Conservation (phyloP, 768 basidiomycete genomes). For the Guyanaporus albipodus region DNA sequence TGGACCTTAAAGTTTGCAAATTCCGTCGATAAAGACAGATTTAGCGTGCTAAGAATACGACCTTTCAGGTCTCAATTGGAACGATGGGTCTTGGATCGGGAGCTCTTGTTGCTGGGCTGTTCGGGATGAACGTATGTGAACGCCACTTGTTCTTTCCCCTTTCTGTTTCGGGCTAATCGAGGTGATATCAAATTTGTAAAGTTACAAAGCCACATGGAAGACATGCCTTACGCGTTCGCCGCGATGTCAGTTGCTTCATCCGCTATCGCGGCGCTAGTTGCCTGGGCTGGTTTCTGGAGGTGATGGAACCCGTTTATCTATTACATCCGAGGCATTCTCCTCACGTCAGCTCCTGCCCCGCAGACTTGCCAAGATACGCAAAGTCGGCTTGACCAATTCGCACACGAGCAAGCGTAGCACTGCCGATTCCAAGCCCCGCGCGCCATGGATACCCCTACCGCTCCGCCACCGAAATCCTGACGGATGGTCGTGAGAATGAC, state of each 20-base stretch:
- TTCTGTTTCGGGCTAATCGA: constrained; percentile 24
- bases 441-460: constrained; percentile 38
- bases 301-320: constrained; percentile 26
- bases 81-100: constrained; percentile 92
- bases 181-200: constrained; percentile 31
- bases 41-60: constrained; percentile 1
- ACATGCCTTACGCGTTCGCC: constrained; percentile 70
- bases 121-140: constrained; percentile 90
- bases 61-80: constrained; percentile 75
- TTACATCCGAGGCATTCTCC: constrained; percentile 8
- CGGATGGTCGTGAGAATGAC: constrained; percentile 36
- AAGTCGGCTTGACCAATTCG: constrained; percentile 38
- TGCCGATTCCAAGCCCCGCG: constrained; percentile 13
- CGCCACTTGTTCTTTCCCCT: constrained; percentile 3
- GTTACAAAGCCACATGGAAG: constrained; percentile 75
- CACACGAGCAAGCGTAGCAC: constrained; percentile 12
- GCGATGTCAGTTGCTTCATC: constrained; percentile 58
- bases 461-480: constrained; percentile 37
- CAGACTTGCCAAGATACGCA: constrained; percentile 45
- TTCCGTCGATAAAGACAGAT: not conserved
- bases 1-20: constrained; percentile 74
- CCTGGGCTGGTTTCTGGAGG: constrained; percentile 64
- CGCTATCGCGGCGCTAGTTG: constrained; percentile 55
- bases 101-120: constrained; percentile 84
- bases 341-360: constrained; percentile 1